Evolutionary conservation across 306 rosid genomes (phyloP).

Genomic region (Cicer judaicum): DNA sequence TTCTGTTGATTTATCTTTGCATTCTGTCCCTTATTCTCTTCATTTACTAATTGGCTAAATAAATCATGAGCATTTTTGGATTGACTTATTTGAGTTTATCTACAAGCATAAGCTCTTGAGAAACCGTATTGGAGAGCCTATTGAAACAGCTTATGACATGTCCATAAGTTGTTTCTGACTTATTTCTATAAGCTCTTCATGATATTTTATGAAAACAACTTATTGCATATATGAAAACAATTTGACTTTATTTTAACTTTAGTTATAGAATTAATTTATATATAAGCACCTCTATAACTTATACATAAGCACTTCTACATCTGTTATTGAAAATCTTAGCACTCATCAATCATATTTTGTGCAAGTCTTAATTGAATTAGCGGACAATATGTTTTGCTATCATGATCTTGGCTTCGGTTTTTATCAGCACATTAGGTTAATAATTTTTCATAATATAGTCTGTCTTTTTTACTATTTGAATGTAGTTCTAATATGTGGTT

Average conservation of each 20-base stretch:
- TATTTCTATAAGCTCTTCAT: too few relatives aligned
- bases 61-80: not conserved
- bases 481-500: slow-evolving; percentile 34
- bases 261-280: too few relatives aligned
- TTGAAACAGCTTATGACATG: too few relatives aligned
- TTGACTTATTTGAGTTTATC: too few relatives aligned
- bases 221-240: too few relatives aligned
- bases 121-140: too few relatives aligned
- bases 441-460: slow-evolving; percentile 7
- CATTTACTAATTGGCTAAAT: not conserved
- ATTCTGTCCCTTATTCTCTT: not conserved
- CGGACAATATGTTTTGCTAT: not conserved
- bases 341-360: slow-evolving; percentile 11
- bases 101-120: too few relatives aligned
- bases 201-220: too few relatives aligned
- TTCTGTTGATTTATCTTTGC: slow-evolving; percentile 1
- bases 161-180: too few relatives aligned
- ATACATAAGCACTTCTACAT: not conserved
- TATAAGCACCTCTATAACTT: too few relatives aligned
- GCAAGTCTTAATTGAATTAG: slow-evolving; percentile 1
- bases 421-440: not conserved
- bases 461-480: not conserved
- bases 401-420: slow-evolving; percentile 30
- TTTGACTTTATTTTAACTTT: too few relatives aligned
- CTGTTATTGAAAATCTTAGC: slow-evolving; percentile 6